Conservation (phyloP, 2,329 filamentous ascomycete species). For the Trichoderma afroharzianum region DNA sequence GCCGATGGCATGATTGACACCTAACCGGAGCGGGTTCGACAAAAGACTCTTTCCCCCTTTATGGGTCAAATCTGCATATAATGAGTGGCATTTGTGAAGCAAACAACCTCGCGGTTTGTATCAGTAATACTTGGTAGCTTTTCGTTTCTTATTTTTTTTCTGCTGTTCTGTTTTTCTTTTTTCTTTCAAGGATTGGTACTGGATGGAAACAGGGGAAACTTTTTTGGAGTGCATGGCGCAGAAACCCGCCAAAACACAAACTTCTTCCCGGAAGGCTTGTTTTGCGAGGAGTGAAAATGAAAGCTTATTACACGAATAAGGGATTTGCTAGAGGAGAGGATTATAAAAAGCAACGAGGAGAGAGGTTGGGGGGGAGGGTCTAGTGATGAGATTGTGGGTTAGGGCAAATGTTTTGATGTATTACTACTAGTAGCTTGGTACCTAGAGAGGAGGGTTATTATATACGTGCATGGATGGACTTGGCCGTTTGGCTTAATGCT, state of each 20-base stretch:
- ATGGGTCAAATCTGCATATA: neutral
- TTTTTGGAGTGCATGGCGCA: slow-evolving; percentile 10
- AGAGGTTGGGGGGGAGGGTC: neutral
- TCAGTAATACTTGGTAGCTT: slow-evolving; percentile 2
- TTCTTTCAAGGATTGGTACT: slow-evolving; percentile 1
- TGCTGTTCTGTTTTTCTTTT: neutral
- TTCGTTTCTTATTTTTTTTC: neutral
- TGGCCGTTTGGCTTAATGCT: neutral
- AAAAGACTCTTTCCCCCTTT: neutral
- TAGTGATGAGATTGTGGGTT: neutral
- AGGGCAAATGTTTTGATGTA: neutral
- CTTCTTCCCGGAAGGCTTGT: neutral
- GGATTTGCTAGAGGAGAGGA: neutral
- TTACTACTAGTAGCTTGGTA: neutral
- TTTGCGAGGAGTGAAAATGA: neutral
- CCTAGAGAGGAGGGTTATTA: neutral
- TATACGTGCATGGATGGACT: neutral
- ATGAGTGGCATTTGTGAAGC: neutral
- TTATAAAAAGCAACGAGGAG: neutral
- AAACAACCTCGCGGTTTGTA: slow-evolving; percentile 1
- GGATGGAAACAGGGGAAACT: slow-evolving; percentile 1
- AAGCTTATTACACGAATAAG: neutral
- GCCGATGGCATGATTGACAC: slow-evolving; percentile 53
- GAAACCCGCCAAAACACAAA: neutral
- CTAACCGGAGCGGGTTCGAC: slow-evolving; percentile 16